Evolutionary conservation across 2,329 filamentous ascomycete genomes (phyloP).

Genomic region (Aspergillus felis): DNA sequence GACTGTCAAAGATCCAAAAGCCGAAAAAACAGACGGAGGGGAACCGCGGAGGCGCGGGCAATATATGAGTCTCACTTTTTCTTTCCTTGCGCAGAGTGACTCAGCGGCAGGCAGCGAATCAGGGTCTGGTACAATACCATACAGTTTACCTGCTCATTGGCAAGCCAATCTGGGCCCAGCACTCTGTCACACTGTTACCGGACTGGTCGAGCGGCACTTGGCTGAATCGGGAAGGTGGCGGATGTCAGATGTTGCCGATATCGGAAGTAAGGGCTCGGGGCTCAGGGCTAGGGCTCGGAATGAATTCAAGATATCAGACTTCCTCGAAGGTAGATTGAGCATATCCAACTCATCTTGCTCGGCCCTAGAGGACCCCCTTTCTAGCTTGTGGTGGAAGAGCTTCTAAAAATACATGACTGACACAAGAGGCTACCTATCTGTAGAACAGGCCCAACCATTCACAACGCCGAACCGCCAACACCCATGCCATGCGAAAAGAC

Average conservation of each 20-base stretch:
- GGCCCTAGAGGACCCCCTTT: background rate
- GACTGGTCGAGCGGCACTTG: background rate
- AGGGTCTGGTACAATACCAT: background rate
- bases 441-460: background rate
- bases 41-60: slow-evolving; percentile 5
- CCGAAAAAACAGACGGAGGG: slow-evolving; percentile 18
- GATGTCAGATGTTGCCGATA: slow-evolving; percentile 4
- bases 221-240: slow-evolving; percentile 12
- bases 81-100: background rate
- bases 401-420: background rate
- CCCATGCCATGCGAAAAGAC: slow-evolving; percentile 3
- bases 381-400: background rate
- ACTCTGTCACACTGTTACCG: background rate
- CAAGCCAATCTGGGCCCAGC: background rate
- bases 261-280: slow-evolving; percentile 18
- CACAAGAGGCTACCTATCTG: background rate
- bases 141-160: background rate
- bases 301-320: background rate
- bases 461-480: background rate
- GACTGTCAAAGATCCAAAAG: slow-evolving; percentile 26
- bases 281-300: slow-evolving; percentile 10
- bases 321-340: background rate
- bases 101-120: background rate
- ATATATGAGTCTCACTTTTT: slow-evolving; percentile 5
- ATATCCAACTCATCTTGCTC: background rate